These are phyloP conservation scores for Apiospora arundinis DNA, from an alignment of 2,329 filamentous ascomycete species.

Conservation along the genomic window DNA sequence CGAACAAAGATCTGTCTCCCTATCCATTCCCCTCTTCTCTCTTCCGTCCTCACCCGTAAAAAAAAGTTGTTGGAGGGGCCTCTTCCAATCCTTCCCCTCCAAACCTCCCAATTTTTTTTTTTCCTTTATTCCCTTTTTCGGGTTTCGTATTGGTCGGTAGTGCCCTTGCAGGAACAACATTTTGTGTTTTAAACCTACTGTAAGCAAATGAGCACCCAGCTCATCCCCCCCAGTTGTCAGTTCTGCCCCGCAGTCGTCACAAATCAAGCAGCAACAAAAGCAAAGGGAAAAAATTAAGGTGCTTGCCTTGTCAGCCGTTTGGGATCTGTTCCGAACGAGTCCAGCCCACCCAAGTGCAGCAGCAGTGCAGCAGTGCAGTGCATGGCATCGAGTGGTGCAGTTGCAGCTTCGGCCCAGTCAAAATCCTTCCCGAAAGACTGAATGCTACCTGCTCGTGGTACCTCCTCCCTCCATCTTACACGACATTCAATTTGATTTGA, in stretches of 20 bases:
- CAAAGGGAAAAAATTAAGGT: not conserved
- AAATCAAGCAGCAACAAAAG: conserved; percentile 10
- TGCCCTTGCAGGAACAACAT: conserved; percentile 4
- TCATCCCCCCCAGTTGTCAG: conserved; percentile 1
- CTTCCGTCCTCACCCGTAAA: conserved; percentile 18
- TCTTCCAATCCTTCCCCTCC: conserved; percentile 4
- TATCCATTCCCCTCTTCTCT: conserved; percentile 12
- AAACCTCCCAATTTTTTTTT: conserved; percentile 1
- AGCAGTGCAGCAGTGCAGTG: conserved; percentile 5
- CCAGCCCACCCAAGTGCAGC: conserved; percentile 14
- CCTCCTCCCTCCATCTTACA: not conserved
- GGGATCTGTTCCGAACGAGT: conserved; percentile 17
- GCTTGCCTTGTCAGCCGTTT: conserved; percentile 6
- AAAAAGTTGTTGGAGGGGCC: conserved; percentile 13
- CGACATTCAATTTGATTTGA: not conserved
- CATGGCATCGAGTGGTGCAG: conserved; percentile 10
- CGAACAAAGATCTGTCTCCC: not conserved
- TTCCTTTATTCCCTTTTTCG: not conserved
- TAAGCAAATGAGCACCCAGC: conserved; percentile 20
- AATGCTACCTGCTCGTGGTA: not conserved
- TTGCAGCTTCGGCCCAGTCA: conserved; percentile 12
- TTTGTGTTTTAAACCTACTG: conserved; percentile 10
- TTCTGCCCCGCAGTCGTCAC: conserved; percentile 19
- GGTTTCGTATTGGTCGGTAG: conserved; percentile 16
- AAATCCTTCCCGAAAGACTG: conserved; percentile 1